Base-by-base conservation (phyloP, 2,329 filamentous ascomycete species). In the Ilyonectria sp. region DNA sequence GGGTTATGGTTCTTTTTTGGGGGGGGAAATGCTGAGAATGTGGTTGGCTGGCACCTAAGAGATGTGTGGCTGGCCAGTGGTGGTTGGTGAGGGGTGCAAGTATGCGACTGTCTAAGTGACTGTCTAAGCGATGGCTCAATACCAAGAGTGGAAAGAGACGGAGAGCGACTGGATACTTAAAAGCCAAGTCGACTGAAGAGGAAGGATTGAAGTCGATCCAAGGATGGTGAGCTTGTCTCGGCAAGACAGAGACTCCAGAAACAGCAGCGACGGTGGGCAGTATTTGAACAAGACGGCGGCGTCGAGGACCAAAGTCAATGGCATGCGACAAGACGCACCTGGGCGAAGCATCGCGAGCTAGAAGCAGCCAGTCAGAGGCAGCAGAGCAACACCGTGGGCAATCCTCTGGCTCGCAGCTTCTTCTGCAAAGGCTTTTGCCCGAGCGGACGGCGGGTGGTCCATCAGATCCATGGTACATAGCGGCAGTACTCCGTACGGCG, bases 361-460 rank as follows among this genome's bases (percentile, higher is more conserved):
- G 29, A 46, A 13, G 15, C 57, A 69, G 50, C 74, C 74, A 76
- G 73, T 76, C 60, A 75, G 73, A 72, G 63, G 33, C 43, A 44
- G 40, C 52, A 54, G 33, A 67, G 65, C 68, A 69, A 67, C 74
- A 74, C 66, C 74, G 74, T 76, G 74, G 73, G 75, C 75, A 68
- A 76, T 69, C 58, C 71, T 73, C 62, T 76, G 74, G 74, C 69
- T 60, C 65, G 71, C 67, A 76, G 67, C 44, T 53, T 65, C 69
- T 75, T 72, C 64, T 71, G 67, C 59, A 67, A 60, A 66, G 59
- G 37, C 66, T 6, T n/a, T 43, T 56, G 50, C 55, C 43, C 33
- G 47, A 31, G 19, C 44, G 11, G 46, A 29, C 46, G 33, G 13
- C 33, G 37, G 15, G 15, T n/a, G n/a, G n/a, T n/a, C 40, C 17